These are phyloP conservation scores for Venturia pyrina DNA, from an alignment of 2,329 filamentous ascomycete species.

Conservation along the genomic window DNA sequence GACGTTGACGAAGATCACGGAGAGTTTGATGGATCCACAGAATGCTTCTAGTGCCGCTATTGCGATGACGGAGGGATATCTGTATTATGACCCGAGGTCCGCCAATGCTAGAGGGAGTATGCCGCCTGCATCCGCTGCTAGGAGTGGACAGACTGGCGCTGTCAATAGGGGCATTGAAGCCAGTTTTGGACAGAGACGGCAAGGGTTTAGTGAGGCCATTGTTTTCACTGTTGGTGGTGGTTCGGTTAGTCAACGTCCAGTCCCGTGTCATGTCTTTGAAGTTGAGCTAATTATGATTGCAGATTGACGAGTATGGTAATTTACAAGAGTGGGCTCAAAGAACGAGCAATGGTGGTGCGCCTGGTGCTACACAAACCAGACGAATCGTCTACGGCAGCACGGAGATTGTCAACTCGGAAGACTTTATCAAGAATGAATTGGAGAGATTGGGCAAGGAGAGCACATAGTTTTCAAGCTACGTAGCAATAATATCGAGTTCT, in stretches of 20 bases:
- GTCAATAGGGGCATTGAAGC: constrained; percentile 56
- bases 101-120: constrained; percentile 88
- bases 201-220: constrained; percentile 81
- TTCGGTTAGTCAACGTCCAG: constrained; percentile 35
- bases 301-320: constrained; percentile 96
- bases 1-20: constrained; percentile 94
- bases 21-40: constrained; percentile 94
- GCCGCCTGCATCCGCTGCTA: constrained; percentile 52
- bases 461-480: neutral
- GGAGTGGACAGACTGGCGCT: constrained; percentile 18
- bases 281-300: neutral
- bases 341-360: constrained; percentile 48
- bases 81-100: constrained; percentile 93
- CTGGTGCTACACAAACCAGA: constrained; percentile 51
- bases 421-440: constrained; percentile 50
- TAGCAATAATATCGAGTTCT: neutral
- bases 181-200: constrained; percentile 81
- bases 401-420: constrained; percentile 54
- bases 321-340: constrained; percentile 89
- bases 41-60: constrained; percentile 85
- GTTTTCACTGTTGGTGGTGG: constrained; percentile 91
- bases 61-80: constrained; percentile 89
- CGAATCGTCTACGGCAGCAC: constrained; percentile 93
- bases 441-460: constrained; percentile 46
- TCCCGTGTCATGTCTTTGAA: neutral